A percentile compares a stretch with the other conserved stretches of the same genome.
Conservation (phyloP, 2,329 filamentous ascomycete genomes). For the Pyrenophora graminea region DNA sequence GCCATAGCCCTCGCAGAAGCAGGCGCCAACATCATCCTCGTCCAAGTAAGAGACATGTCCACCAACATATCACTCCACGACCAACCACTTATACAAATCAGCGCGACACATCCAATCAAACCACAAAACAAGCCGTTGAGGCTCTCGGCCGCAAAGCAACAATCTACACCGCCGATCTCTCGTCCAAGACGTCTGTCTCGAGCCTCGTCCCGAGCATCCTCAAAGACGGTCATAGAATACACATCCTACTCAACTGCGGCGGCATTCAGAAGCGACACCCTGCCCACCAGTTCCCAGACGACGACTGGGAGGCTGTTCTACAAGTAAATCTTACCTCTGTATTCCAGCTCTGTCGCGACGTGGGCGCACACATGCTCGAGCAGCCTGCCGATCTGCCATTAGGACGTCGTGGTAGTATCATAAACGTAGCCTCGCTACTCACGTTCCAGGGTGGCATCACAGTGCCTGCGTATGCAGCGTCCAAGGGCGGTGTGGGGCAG, state of each 20-base stretch:
- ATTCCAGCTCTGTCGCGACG: slow-evolving; percentile 76
- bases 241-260: slow-evolving; percentile 83
- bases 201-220: slow-evolving; percentile 64
- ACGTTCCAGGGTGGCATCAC: slow-evolving; percentile 86
- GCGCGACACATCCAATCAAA: slow-evolving; percentile 59
- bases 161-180: slow-evolving; percentile 73
- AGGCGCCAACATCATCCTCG: slow-evolving; percentile 56
- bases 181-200: slow-evolving; percentile 63
- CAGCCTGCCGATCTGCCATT: slow-evolving; percentile 55
- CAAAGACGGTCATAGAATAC: slow-evolving; percentile 65
- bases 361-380: slow-evolving; percentile 76
- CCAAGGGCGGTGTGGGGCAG: slow-evolving; percentile 83
- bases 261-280: slow-evolving; percentile 83
- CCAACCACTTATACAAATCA: slow-evolving; percentile 31
- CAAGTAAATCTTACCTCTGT: slow-evolving; percentile 86
- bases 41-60: slow-evolving; percentile 47
- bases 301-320: slow-evolving; percentile 78
- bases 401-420: slow-evolving; percentile 68
- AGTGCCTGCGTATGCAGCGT: slow-evolving; percentile 84
- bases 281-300: slow-evolving; percentile 73
- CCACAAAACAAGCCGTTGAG: slow-evolving; percentile 66
- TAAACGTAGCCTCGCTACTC: slow-evolving; percentile 83
- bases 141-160: slow-evolving; percentile 67
- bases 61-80: not conserved
- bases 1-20: slow-evolving; percentile 56